phyloP scores from a whole-genome alignment of 306 rosid species.

The Castanea crenata region DNA sequence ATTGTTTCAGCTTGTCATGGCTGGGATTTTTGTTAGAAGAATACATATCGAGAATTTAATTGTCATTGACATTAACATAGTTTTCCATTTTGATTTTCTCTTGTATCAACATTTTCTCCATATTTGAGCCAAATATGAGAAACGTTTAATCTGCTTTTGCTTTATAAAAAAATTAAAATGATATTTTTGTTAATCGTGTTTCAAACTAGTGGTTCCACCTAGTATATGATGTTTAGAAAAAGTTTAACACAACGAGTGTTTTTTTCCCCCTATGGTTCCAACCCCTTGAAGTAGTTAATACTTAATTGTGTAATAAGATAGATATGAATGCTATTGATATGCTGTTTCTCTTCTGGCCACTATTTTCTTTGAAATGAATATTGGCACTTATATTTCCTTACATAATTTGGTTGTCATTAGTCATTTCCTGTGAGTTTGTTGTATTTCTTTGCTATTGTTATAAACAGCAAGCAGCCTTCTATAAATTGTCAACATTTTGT shows the following conservation, averaged over 20 bases:
- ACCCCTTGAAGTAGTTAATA: not conserved
- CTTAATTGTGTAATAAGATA: not conserved
- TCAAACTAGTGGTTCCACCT: not conserved
- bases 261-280: not conserved
- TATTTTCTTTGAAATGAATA: not conserved
- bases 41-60: not conserved
- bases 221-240: not conserved
- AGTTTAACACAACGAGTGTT: not conserved
- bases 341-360: not conserved
- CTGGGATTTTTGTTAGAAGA: not conserved
- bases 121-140: not conserved
- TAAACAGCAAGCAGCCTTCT: conserved; percentile 22
- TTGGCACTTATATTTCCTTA: not conserved
- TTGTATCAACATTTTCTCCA: not conserved
- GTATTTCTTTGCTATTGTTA: conserved; percentile 12
- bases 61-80: conserved; percentile 1
- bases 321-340: not conserved
- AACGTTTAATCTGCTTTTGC: not conserved
- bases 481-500: conserved; percentile 31
- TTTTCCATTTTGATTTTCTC: not conserved
- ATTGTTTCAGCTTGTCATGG: not conserved
- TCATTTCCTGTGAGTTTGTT: conserved; percentile 9
- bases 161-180: not conserved
- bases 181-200: not conserved
- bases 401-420: not conserved